Base-by-base conservation (phyloP, 2,329 filamentous ascomycete species). In the Fusarium chaquense region DNA sequence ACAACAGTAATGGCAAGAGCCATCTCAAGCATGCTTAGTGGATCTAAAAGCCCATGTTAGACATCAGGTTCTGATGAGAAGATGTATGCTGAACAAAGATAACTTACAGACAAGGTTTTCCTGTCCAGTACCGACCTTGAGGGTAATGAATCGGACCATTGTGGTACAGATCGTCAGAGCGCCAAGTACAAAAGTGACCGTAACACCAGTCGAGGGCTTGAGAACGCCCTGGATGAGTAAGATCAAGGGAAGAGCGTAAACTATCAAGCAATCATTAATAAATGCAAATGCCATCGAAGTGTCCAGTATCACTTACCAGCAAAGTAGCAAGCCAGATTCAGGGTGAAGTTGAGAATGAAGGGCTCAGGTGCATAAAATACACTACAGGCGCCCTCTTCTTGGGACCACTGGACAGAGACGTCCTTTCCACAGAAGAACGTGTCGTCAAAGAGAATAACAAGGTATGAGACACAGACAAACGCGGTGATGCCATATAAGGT, bases 381-480 rank as follows among this genome's bases (percentile, higher is more conserved):
- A 50, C 76, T 79, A 62, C 77, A 79, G 8, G 78, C 77, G 3
- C 76, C 78, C 4, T 79, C 76, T 32, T 79, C 77, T 36, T 78
- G 76, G 0, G 77, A 79, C 77, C 77, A 79, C 45, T 79, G 77
- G 2, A 79, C 65, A 1, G 76, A 77, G 12, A 79, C 78, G 24
- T 78, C 61, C 45, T 71, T 72, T 36, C 78, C 77, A 20, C 77
- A 79, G 66, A 77, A 79, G 65, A 79, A 79, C 2, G 77, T 79
- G 13, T 79, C 77, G 2, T 77, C 74, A 57, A 71, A 79, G 7
- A 79, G 75, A 20, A 79, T 78, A 3, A 75, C 62, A 28, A 72
- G 62, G 54, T 79, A 79, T 15, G 73, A 78, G 0, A 68, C 30
- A 41, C 67, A 70, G 5, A 80, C 77, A 51, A 79, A 79, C 0